Percentiles rank a stretch among this genome's conserved stretches.
These are phyloP conservation scores for Chrysophaeum taylorii DNA, from an alignment of 352 stramenopile genomes.

Conservation along the genomic window DNA sequence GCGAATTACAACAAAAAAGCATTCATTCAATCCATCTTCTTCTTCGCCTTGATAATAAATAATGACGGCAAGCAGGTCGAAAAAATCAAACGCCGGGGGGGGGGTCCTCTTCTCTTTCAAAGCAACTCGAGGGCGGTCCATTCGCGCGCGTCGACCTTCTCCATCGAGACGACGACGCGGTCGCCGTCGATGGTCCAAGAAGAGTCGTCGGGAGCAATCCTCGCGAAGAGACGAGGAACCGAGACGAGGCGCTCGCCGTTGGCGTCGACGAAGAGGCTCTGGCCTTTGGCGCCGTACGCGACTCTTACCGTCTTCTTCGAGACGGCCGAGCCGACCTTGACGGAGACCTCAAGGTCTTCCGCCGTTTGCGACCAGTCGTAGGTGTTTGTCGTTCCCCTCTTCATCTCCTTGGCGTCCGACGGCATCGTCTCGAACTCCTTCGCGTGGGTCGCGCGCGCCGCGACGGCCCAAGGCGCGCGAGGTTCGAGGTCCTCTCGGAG, in stretches of 20 bases:
- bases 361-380: constrained; percentile 7
- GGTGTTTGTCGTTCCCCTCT: background rate
- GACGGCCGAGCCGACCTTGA: background rate
- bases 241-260: background rate
- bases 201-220: background rate
- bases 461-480: background rate
- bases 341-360: constrained; percentile 3
- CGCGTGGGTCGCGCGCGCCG: background rate
- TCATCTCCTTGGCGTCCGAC: background rate
- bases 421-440: background rate
- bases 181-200: constrained; percentile 8
- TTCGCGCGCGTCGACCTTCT: background rate
- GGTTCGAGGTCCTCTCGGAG: background rate
- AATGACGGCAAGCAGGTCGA: too few species aligned
- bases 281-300: background rate
- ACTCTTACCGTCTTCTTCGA: background rate
- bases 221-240: background rate
- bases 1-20: too few species aligned
- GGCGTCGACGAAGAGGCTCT: background rate
- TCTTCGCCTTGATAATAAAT: too few species aligned
- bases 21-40: too few species aligned
- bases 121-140: background rate
- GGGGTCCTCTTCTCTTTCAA: too few species aligned
- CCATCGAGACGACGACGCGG: background rate
- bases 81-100: too few species aligned